Evolutionary conservation across 2,329 filamentous ascomycete species (phyloP), one percentile per base, ranked within the genome.

Genomic region (Penicillium sclerotigenum): DNA sequence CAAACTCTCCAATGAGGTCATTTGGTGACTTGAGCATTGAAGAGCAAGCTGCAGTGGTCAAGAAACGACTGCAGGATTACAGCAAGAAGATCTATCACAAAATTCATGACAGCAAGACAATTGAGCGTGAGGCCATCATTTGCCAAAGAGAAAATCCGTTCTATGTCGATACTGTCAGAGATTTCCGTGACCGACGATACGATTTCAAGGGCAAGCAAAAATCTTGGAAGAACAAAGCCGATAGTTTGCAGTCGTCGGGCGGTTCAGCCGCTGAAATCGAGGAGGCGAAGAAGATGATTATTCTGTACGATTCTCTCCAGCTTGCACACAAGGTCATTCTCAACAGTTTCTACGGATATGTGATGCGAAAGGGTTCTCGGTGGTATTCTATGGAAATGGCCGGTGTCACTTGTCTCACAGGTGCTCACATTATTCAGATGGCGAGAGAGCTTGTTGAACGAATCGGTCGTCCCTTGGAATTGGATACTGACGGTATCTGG

Each of bases 321-420:
- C 80, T 99, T 66, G 94, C 94, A 0, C 94, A 99, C 80, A 99
- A 99, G 73, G 94, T 99, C 77, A 99, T 99, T 81, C 74, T 99
- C 53, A 99, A 99, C 79, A 96, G 91, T 54, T 99, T 99, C 79
- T 99, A 99, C 66, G 94, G 94, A 61, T 99, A 99, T 71, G 94
- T 97, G 72, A 99, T 99, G 94, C 84, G 94, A 78, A 99, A 99
- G 73, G 94, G 94, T 33, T 99, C 94, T 36, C 86, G 94, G 53
- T 99, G 94, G 94, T 99, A 99, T 72, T 99, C 94, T 18, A 87
- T 99, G 83, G 94, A 99, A 72, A 99, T 99, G 94, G 94, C 95
- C 16, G 94, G 94, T 65, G 94, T 99, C 5, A 99, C 94, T 40
- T 99, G 94, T 77, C 79, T 99, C 72, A 99, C 94, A 1, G 94